Percentiles rank a stretch among this genome's conserved stretches.
Evolutionary conservation across 345 rosid species (phyloP).

Genomic region (Salix viminalis): DNA sequence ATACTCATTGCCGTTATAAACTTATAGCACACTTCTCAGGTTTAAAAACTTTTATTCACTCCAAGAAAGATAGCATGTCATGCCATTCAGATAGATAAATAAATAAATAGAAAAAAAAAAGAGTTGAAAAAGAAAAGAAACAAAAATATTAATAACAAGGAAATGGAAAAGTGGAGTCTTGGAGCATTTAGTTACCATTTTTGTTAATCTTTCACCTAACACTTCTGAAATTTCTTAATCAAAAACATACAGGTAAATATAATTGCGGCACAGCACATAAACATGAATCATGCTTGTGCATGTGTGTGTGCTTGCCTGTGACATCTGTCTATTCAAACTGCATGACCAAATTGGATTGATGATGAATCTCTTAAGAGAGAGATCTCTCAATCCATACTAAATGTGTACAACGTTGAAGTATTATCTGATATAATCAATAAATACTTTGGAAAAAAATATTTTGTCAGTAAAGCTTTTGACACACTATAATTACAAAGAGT

Average conservation of each 20-base stretch:
- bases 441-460: background rate
- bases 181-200: background rate
- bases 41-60: too few species aligned
- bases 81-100: too few species aligned
- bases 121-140: too few species aligned
- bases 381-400: background rate
- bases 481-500: background rate
- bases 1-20: too few species aligned
- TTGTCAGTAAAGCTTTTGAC: background rate
- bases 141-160: too few species aligned
- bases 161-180: background rate
- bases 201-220: background rate
- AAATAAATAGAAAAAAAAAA: background rate
- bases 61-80: background rate
- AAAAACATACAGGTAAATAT: background rate
- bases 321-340: background rate
- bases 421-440: background rate
- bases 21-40: too few species aligned
- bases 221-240: background rate
- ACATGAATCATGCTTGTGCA: background rate
- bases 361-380: background rate
- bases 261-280: background rate
- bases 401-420: too few species aligned
- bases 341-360: background rate
- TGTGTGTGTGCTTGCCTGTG: background rate